Evolutionary conservation across 495 filamentous ascomycete genomes (phyloP), one percentile per base, ranked within the genome.

Genomic region (Echria macrotheca): DNA sequence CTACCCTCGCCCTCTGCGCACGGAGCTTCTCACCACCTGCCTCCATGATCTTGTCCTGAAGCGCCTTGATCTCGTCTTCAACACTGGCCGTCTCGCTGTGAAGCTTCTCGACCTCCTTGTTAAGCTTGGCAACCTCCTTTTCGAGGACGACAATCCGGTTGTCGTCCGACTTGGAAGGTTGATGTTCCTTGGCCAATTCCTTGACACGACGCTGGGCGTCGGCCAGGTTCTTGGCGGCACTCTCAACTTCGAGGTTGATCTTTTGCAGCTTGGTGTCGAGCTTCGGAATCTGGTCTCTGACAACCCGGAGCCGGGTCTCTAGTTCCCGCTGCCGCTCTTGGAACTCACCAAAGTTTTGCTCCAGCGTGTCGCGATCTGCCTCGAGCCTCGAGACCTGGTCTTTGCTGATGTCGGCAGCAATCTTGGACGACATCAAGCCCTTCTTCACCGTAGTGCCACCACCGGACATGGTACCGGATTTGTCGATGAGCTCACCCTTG

Each of bases 21-120:
- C 93, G 82, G 8, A 98, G 81, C 62, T 86, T 85, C 36, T 96
- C 90, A 69, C 93, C 93, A 51, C 93, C 93, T 46, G 94, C 83
- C 67, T 96, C 85, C 91, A 97, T 96, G 58, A 98, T 97, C 73
- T 93, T 94, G 72, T 87, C 84, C 64, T 97, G 91, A 15, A 98
- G 75, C 1, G 70, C 73, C 67, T 93, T 88, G 55, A 98, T 96
- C 64, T 96, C 93, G 31, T 84, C 81, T 57, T 98, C 94, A 17
- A 96, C 82, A 22, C 82, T 88, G 12, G 84, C 74, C 31, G 86
- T 95, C 64, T 96, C 88, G 17, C 76, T 69, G 45, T 84, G 85
- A 8, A 97, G 75, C 53, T 85, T 87, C 28, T 85, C 80, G 17
- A 95, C 78, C 55, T 97, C 88, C 38, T 82, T 76, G 54, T 89